Evolutionary conservation across 805 yeast genomes (phyloP).

Genomic region (Teunomyces pallodes): DNA sequence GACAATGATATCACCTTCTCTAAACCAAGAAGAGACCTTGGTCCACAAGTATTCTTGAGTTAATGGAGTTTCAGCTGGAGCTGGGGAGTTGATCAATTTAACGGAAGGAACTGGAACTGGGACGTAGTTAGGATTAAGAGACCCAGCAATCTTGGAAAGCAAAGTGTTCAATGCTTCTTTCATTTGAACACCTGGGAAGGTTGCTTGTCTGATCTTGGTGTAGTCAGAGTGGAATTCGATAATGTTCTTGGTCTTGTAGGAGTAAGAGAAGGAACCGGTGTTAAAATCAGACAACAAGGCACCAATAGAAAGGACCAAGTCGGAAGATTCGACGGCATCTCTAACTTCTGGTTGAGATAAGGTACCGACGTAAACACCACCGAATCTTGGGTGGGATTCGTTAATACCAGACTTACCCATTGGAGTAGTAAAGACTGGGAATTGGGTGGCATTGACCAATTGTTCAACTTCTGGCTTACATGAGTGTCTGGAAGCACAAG

Average conservation of each 20-base stretch:
- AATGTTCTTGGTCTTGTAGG: slow-evolving; percentile 28
- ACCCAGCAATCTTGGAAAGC: slow-evolving; percentile 12
- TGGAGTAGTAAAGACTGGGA: slow-evolving; percentile 29
- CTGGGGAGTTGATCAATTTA: slow-evolving; percentile 13
- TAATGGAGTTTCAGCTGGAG: slow-evolving; percentile 10
- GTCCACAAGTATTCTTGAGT: slow-evolving; percentile 34
- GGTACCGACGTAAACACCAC: slow-evolving; percentile 30
- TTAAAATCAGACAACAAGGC: slow-evolving; percentile 30
- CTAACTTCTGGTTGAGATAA: slow-evolving; percentile 25
- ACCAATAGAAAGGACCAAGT: slow-evolving; percentile 27
- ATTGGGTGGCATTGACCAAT: slow-evolving; percentile 24
- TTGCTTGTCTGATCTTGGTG: slow-evolving; percentile 29
- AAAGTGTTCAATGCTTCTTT: slow-evolving; percentile 24
- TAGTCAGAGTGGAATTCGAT: slow-evolving; percentile 35
- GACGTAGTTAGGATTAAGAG: slow-evolving; percentile 14
- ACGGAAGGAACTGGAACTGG: slow-evolving; percentile 19
- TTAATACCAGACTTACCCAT: slow-evolving; percentile 29
- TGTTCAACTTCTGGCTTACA: slow-evolving; percentile 22
- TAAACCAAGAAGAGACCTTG: slow-evolving; percentile 24
- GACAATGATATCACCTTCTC: slow-evolving; percentile 30
- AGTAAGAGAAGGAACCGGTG: slow-evolving; percentile 32
- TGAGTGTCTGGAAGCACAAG: slow-evolving; percentile 29
- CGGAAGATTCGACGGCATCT: slow-evolving; percentile 26
- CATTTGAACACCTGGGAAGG: slow-evolving; percentile 30
- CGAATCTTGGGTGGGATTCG: slow-evolving; percentile 26